Evolutionary conservation across 257 asterid genomes (phyloP).

Genomic region (Eucommia ulmoides): DNA sequence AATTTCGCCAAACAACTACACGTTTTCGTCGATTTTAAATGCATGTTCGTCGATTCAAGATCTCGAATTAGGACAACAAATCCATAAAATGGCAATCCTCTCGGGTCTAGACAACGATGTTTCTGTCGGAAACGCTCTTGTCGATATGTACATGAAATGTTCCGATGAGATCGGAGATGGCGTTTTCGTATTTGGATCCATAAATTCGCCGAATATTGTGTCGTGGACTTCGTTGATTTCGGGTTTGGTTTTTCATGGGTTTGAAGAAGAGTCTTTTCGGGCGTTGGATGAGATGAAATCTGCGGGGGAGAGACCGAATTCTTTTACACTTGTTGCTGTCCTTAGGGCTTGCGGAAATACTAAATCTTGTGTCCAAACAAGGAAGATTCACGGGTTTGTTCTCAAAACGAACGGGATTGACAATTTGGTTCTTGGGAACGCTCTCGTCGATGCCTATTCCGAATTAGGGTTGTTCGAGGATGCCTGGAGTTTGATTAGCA

Average conservation of each 20-base stretch:
- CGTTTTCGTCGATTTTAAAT: constrained; percentile 6
- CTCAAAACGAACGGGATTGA: constrained; percentile 14
- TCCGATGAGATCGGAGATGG: background rate
- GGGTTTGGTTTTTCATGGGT: background rate
- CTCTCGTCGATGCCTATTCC: constrained; percentile 33
- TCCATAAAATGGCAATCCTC: constrained; percentile 1
- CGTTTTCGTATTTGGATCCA: background rate
- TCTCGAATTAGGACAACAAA: constrained; percentile 7
- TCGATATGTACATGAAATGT: constrained; percentile 8
- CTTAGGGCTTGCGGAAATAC: constrained; percentile 16
- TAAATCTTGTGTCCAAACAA: constrained; percentile 1
- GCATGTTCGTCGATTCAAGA: background rate
- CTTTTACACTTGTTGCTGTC: constrained; percentile 18
- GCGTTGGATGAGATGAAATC: constrained; percentile 2
- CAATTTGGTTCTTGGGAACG: constrained; percentile 20
- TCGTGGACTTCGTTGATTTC: constrained; percentile 1
- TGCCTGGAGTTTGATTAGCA: constrained; percentile 4
- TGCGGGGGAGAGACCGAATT: constrained; percentile 11
- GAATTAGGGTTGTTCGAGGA: constrained; percentile 13
- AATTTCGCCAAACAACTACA: background rate
- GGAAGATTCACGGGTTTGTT: constrained; percentile 21
- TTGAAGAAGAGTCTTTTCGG: background rate
- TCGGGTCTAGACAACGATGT: constrained; percentile 3
- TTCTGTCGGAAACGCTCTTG: constrained; percentile 9
- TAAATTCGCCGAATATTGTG: constrained; percentile 2